Percentiles rank a stretch among this genome's conserved stretches.
These are phyloP conservation scores for Leccinellum rugosiceps DNA, from an alignment of 768 basidiomycete species.

Conservation along the genomic window DNA sequence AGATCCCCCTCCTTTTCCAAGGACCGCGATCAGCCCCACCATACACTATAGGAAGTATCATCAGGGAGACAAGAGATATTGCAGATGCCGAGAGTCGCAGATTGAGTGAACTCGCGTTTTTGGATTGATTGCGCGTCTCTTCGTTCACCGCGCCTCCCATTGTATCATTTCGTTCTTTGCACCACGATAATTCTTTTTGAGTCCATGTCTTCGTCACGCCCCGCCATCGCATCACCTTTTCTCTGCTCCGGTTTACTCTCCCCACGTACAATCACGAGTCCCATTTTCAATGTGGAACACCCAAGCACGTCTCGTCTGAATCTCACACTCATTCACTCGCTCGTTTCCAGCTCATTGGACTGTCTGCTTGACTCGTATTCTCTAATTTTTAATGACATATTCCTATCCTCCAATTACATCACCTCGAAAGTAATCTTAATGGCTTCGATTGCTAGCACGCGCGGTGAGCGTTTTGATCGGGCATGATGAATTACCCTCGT, in stretches of 20 bases:
- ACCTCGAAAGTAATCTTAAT: neutral
- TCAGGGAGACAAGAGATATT: slow-evolving; percentile 50
- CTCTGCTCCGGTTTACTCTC: neutral
- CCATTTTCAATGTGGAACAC: slow-evolving; percentile 2
- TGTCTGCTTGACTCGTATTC: neutral
- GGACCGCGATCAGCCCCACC: slow-evolving; percentile 51
- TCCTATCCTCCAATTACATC: neutral
- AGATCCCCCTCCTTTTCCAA: slow-evolving; percentile 40
- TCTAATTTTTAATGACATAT: slow-evolving; percentile 3
- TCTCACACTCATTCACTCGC: slow-evolving; percentile 13
- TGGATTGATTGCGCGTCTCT: slow-evolving; percentile 31
- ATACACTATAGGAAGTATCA: slow-evolving; percentile 58
- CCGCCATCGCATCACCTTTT: neutral
- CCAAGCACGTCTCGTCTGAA: slow-evolving; percentile 1
- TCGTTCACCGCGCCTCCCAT: neutral
- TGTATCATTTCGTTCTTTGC: neutral
- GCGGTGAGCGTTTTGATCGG: neutral
- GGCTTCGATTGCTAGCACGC: neutral
- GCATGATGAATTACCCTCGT: neutral
- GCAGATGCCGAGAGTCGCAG: slow-evolving; percentile 67
- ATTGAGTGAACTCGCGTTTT: slow-evolving; percentile 70
- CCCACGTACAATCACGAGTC: slow-evolving; percentile 5
- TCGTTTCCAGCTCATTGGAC: slow-evolving; percentile 6
- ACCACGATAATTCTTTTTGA: neutral
- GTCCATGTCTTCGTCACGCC: neutral